Evolutionary conservation across 805 yeast genomes (phyloP).

Genomic region (Candida orba): DNA sequence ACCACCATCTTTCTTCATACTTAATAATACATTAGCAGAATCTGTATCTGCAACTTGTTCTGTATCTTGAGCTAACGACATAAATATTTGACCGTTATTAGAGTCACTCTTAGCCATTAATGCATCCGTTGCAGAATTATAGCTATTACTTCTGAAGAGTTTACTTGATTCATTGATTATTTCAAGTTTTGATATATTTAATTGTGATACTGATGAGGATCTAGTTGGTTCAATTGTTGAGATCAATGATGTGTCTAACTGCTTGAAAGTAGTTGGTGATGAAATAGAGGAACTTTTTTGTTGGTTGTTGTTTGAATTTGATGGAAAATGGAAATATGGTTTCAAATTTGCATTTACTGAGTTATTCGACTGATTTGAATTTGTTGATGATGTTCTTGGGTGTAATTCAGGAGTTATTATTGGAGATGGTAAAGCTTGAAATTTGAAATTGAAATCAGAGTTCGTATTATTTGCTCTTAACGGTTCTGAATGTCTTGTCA

Average conservation of each 20-base stretch:
- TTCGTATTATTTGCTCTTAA: neutral
- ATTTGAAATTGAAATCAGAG: conserved; percentile 2
- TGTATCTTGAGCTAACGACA: neutral
- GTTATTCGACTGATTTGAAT: conserved; percentile 1
- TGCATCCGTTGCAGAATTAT: neutral
- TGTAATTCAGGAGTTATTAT: conserved; percentile 22
- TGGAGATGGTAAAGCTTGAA: conserved; percentile 21
- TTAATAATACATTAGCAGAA: conserved; percentile 15
- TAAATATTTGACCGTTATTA: neutral
- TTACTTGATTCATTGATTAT: neutral
- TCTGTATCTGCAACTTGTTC: conserved; percentile 1
- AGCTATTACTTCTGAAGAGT: too few relatives aligned
- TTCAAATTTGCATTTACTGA: conserved; percentile 4
- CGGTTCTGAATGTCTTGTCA: conserved; percentile 5
- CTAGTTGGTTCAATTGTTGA: neutral
- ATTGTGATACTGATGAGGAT: neutral
- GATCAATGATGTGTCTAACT: neutral
- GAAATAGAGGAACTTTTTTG: neutral
- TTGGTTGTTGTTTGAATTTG: neutral
- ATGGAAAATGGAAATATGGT: conserved; percentile 17
- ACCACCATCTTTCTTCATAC: conserved; percentile 17
- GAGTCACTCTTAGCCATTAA: neutral
- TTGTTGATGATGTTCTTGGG: conserved; percentile 4
- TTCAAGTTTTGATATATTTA: neutral
- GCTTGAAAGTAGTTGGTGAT: neutral